A percentile compares a stretch with the other conserved stretches of the same genome.
These are phyloP conservation scores for Plasmodium sp. DNA, from an alignment of 169 alveolate species.

Conservation along the genomic window DNA sequence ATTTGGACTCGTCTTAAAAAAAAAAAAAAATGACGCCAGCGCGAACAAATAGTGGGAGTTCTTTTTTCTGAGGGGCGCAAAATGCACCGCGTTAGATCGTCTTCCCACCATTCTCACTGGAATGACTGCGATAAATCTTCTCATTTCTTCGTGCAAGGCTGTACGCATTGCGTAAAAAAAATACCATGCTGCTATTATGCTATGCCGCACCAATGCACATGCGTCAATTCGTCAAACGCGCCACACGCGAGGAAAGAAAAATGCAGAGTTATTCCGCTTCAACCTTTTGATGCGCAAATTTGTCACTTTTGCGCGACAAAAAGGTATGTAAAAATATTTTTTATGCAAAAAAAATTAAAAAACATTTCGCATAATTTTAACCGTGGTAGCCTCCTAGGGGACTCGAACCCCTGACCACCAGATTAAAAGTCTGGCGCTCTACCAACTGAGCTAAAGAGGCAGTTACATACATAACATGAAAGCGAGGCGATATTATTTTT, in stretches of 20 bases:
- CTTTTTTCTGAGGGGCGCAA: no score
- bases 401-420: conserved; percentile 99
- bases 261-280: background rate
- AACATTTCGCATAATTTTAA: background rate
- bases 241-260: background rate
- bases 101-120: background rate
- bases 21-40: background rate
- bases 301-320: background rate
- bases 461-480: background rate
- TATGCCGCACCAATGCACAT: background rate
- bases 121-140: background rate
- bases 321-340: background rate
- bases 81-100: background rate
- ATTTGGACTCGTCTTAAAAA: background rate
- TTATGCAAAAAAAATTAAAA: background rate
- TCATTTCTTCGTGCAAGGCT: background rate
- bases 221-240: background rate
- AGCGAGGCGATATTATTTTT: background rate
- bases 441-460: conserved; percentile 99
- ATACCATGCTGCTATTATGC: background rate
- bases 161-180: background rate
- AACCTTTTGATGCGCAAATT: background rate
- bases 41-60: background rate
- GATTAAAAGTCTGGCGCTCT: conserved; percentile 99
- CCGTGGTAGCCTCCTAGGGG: conserved; percentile 94